These are phyloP conservation scores for Zymoseptoria ardabiliae DNA, from an alignment of 2,329 filamentous ascomycete genomes.

Conservation along the genomic window DNA sequence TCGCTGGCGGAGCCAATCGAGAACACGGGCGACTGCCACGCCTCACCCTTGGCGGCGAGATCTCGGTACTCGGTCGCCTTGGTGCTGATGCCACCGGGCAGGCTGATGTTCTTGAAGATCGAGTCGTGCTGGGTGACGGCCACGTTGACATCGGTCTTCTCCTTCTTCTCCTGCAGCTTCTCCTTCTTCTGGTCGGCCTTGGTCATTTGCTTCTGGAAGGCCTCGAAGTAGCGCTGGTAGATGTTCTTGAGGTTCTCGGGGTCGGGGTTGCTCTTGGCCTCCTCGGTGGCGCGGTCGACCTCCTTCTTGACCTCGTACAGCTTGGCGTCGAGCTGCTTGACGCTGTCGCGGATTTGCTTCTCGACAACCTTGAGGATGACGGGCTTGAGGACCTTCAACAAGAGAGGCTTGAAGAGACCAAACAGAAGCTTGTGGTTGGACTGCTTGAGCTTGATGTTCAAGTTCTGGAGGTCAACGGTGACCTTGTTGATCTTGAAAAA, in stretches of 20 bases:
- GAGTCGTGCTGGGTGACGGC: constrained; percentile 83
- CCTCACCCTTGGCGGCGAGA: constrained; percentile 76
- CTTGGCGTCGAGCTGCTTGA: constrained; percentile 65
- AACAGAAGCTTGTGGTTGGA: constrained; percentile 94
- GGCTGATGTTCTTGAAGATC: constrained; percentile 79
- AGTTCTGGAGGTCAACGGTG: constrained; percentile 29
- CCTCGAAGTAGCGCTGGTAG: constrained; percentile 74
- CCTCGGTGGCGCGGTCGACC: constrained; percentile 63
- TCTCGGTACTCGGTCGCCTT: constrained; percentile 94
- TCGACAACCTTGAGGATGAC: constrained; percentile 81
- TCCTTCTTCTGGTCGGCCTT: constrained; percentile 73
- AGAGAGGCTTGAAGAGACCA: constrained; percentile 73
- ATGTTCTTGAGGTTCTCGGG: constrained; percentile 72
- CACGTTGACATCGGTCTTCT: constrained; percentile 70
- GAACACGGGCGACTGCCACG: constrained; percentile 94
- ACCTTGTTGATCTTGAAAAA: constrained; percentile 92
- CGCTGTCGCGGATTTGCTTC: constrained; percentile 79
- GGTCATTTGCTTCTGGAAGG: constrained; percentile 64
- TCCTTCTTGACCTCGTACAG: constrained; percentile 75
- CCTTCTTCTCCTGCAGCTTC: constrained; percentile 37
- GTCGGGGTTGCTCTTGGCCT: constrained; percentile 55
- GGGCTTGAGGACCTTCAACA: constrained; percentile 76
- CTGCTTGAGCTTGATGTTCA: constrained; percentile 75
- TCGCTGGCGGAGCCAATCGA: constrained; percentile 70
- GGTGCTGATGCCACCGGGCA: constrained; percentile 81